A percentile compares a stretch with the other conserved stretches of the same genome.
These are phyloP conservation scores for Coelastrella sp. DNA, from an alignment of 139 green algal genomes.

Conservation along the genomic window DNA sequence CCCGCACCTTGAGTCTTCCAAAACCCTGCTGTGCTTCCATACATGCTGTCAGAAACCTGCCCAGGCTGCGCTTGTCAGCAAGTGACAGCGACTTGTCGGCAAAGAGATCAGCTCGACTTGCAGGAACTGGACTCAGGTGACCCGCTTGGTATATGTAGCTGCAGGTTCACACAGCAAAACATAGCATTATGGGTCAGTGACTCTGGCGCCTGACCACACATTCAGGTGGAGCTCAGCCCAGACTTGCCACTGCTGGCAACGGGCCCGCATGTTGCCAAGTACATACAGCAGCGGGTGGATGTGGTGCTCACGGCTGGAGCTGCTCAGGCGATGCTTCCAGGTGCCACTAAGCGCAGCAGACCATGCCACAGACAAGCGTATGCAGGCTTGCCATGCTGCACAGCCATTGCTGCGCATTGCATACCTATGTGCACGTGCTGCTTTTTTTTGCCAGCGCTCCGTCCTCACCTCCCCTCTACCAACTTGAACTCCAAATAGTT, in stretches of 20 bases:
- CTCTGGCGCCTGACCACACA: too few species aligned
- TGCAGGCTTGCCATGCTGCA: too few species aligned
- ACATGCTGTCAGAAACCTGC: constrained; percentile 75
- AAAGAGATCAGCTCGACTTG: constrained; percentile 86
- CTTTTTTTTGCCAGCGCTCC: neutral
- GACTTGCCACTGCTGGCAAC: too few species aligned
- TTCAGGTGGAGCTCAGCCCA: too few species aligned
- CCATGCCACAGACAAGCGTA: too few species aligned
- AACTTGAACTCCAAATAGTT: constrained; percentile 94
- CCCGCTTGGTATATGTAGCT: constrained; percentile 62
- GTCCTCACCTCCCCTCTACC: constrained; percentile 71
- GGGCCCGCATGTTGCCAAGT: too few species aligned
- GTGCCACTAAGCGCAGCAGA: too few species aligned
- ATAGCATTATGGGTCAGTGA: too few species aligned
- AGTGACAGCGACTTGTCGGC: constrained; percentile 70
- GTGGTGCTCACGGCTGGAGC: too few species aligned
- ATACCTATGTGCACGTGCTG: neutral
- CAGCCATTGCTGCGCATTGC: too few species aligned
- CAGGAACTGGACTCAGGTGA: constrained; percentile 71
- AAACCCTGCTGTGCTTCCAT: constrained; percentile 55
- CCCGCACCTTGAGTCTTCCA: constrained; percentile 34
- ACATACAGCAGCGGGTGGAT: too few species aligned
- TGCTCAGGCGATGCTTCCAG: too few species aligned
- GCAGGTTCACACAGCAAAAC: constrained; percentile 8
- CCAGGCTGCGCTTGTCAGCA: constrained; percentile 84